Evolutionary conservation across 1,284 basidiomycete species (phyloP), one percentile per base, ranked within the genome.

Genomic region (Meripilus lineatus): DNA sequence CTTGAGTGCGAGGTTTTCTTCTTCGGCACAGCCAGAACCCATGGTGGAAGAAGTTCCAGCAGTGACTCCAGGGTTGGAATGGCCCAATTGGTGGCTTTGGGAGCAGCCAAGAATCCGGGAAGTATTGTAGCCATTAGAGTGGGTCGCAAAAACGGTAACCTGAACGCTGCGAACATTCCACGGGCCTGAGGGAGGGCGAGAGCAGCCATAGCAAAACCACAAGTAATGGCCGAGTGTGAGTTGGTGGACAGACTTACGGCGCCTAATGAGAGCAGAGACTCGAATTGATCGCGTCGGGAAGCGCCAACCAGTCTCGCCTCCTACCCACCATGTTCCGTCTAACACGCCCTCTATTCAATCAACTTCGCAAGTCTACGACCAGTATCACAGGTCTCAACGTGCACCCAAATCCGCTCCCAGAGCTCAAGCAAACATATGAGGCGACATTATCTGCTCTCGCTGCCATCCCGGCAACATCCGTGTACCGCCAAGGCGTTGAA

Each of bases 21-120:
- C 70, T 98, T 98, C 14, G 95, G 95, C 2, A 95, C 94, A 14
- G 94, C 94, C 38, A 90, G 78, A 21, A 98, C 67, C 58, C 96
- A 81, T 1, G 93, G 80, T 20, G 94, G 92, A 56, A 98, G 79
- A 24, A 95, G 75, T 49, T 93, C 88, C 38, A 85, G 72, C 22
- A 93, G 69, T 7, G 83, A 79, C 39, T 75, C 72, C 35, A 74
- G 57, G 17, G 75, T 66, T 11, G 80, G 79, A 40, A 79, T 61
- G 44, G 70, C 65, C 68, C 75, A 74, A 44, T 60, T 58, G 33
- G 67, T 60, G 14, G 68, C 53, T 42, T 63, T 56, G 39, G 65
- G 53, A 34, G 62, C 57, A 41, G 61, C 53, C 37, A 65, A 52
- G 41, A 54, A 58, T 21, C 59, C 51, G 22, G 66, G 61, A 20